A percentile compares a stretch with the other conserved stretches of the same genome.
phyloP scores from a whole-genome alignment of 805 yeast species.

The Millerozyma miso region DNA sequence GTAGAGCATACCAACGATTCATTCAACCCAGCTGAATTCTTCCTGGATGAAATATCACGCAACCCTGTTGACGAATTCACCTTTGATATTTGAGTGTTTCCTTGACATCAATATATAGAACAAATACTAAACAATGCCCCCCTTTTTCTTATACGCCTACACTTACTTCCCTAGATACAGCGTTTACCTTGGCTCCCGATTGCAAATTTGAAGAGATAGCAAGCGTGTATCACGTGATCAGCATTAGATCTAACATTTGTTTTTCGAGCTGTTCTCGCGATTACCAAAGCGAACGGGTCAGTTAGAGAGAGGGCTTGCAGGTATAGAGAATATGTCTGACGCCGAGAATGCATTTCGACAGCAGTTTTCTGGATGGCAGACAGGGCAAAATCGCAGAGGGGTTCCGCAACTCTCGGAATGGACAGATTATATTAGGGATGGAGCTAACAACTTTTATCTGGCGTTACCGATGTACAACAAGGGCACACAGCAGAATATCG shows the following conservation, averaged over 20 bases:
- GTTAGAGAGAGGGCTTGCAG: too few species aligned
- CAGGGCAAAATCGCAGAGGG: slow-evolving; percentile 8
- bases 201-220: too few species aligned
- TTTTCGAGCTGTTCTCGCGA: too few species aligned
- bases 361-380: slow-evolving; percentile 29
- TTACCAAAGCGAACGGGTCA: too few species aligned
- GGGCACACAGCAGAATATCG: slow-evolving; percentile 24
- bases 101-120: not conserved
- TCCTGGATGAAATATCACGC: slow-evolving; percentile 17
- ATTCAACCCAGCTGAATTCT: slow-evolving; percentile 25
- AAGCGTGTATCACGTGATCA: too few species aligned
- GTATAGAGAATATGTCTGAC: slow-evolving; percentile 17
- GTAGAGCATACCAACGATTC: slow-evolving; percentile 9
- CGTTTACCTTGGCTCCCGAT: too few species aligned
- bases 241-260: too few species aligned
- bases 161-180: too few species aligned
- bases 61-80: slow-evolving; percentile 1
- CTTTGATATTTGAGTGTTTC: not conserved
- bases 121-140: not conserved
- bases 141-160: too few species aligned
- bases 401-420: slow-evolving; percentile 36
- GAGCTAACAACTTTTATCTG: slow-evolving; percentile 56
- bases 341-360: slow-evolving; percentile 32
- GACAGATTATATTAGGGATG: slow-evolving; percentile 38
- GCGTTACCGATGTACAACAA: slow-evolving; percentile 57